Conservation (phyloP, 345 rosid species). For the Arabidopsis thaliana region DNA sequence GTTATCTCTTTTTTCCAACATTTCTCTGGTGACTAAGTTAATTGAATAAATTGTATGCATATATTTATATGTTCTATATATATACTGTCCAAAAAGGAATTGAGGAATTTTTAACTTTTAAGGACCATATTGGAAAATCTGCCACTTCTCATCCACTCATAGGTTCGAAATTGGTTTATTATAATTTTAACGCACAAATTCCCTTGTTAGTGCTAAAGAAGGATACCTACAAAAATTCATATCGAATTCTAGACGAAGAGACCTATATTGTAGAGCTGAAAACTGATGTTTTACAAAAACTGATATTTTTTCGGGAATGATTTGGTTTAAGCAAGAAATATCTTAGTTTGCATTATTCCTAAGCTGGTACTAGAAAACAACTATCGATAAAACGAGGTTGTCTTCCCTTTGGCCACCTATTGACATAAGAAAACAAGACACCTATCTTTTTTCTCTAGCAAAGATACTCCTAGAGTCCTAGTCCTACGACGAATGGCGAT, state of each 20-base stretch:
- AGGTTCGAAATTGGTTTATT: constrained; percentile 20
- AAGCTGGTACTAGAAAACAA: not conserved
- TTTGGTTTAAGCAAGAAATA: not conserved
- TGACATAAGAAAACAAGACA: constrained; percentile 8
- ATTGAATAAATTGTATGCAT: constrained; percentile 11
- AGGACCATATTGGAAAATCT: constrained; percentile 13
- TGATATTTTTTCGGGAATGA: not conserved
- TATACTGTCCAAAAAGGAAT: constrained; percentile 8
- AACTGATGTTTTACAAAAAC: not conserved
- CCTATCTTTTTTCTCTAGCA: not conserved
- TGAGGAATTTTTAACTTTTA: constrained; percentile 27
- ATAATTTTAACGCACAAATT: constrained; percentile 16
- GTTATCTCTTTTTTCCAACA: not conserved
- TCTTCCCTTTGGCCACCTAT: not conserved
- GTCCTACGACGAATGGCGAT: constrained; percentile 20
- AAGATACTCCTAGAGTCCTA: not conserved
- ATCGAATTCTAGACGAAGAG: not conserved
- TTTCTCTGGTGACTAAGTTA: constrained; percentile 14
- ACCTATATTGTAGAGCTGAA: constrained; percentile 15
- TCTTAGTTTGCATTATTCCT: not conserved
- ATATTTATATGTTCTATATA: constrained; percentile 1
- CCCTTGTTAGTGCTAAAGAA: constrained; percentile 28
- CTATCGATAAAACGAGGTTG: not conserved
- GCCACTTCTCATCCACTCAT: constrained; percentile 45
- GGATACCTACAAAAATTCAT: not conserved